These are phyloP conservation scores for Pseudocercospora crystallina DNA, from an alignment of 2,329 filamentous ascomycete genomes.

Conservation along the genomic window DNA sequence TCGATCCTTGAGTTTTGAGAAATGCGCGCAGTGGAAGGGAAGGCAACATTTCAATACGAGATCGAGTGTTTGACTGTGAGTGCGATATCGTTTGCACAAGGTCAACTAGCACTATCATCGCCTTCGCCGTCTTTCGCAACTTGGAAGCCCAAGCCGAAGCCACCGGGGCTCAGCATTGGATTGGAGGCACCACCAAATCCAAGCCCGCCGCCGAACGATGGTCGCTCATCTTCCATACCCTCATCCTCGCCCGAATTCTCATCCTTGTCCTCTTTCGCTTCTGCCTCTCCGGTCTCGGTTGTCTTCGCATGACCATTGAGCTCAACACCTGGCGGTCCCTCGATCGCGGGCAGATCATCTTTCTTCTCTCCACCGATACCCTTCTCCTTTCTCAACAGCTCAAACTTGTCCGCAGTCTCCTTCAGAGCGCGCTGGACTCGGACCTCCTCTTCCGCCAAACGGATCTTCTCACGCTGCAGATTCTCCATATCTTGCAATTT, in stretches of 20 bases:
- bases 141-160: constrained; percentile 19
- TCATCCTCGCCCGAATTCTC: constrained; percentile 23
- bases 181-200: constrained; percentile 17
- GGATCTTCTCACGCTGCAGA: constrained; percentile 65
- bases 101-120: too few relatives aligned
- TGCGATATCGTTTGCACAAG: too few relatives aligned
- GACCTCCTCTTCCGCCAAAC: constrained; percentile 67
- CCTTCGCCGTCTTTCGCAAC: constrained; percentile 5
- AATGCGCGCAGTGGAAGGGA: too few relatives aligned
- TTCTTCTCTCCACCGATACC: constrained; percentile 34
- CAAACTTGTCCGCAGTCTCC: constrained; percentile 73
- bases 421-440: constrained; percentile 80
- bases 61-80: too few relatives aligned
- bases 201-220: constrained; percentile 16
- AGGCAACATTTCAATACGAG: too few relatives aligned
- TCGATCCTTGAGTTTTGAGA: too few relatives aligned
- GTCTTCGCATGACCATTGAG: constrained; percentile 11
- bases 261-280: constrained; percentile 20
- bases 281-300: constrained; percentile 18
- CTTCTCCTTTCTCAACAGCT: constrained; percentile 54
- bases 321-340: constrained; percentile 7
- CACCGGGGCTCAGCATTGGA: constrained; percentile 5
- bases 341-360: constrained; percentile 12
- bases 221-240: constrained; percentile 17
- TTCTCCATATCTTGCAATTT: constrained; percentile 65